These are phyloP conservation scores for Urochloa ruziziensis DNA, from an alignment of 176 grass and related monocot species.

Conservation along the genomic window DNA sequence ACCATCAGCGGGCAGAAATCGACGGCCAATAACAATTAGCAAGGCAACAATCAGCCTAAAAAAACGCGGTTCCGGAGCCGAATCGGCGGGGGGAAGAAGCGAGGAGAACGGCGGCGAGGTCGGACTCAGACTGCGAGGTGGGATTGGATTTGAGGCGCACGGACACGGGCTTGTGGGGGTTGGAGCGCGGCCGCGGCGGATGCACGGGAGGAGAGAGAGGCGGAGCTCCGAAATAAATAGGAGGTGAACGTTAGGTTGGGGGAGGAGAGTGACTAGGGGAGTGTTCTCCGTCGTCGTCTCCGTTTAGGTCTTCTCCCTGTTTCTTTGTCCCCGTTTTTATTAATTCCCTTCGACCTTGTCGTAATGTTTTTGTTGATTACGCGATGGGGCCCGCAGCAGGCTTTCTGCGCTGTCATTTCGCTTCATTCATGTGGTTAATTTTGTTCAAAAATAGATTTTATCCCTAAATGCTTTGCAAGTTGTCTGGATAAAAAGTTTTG, in stretches of 20 bases:
- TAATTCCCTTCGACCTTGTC: neutral
- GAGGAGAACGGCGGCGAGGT: neutral
- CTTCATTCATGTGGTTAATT: neutral
- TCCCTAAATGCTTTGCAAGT: neutral
- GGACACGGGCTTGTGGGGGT: neutral
- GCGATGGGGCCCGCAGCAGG: neutral
- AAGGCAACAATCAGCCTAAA: neutral
- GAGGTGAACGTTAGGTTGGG: conserved; percentile 30
- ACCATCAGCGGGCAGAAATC: conserved; percentile 38
- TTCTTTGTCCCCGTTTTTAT: neutral
- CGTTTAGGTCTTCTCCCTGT: neutral
- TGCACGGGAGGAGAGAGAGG: conserved; percentile 39
- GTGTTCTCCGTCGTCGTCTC: neutral
- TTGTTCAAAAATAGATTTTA: neutral
- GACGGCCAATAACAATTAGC: neutral
- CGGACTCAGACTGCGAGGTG: neutral
- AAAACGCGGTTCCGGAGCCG: neutral
- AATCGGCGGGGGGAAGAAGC: neutral
- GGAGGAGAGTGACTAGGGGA: neutral
- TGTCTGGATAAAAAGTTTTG: no score
- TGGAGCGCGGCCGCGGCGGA: neutral
- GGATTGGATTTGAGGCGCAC: neutral
- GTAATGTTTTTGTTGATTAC: neutral
- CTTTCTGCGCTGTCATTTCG: neutral
- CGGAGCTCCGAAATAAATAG: conserved; percentile 43